phyloP scores from a whole-genome alignment of 805 yeast species.

The Hanseniaspora occidentalis region DNA sequence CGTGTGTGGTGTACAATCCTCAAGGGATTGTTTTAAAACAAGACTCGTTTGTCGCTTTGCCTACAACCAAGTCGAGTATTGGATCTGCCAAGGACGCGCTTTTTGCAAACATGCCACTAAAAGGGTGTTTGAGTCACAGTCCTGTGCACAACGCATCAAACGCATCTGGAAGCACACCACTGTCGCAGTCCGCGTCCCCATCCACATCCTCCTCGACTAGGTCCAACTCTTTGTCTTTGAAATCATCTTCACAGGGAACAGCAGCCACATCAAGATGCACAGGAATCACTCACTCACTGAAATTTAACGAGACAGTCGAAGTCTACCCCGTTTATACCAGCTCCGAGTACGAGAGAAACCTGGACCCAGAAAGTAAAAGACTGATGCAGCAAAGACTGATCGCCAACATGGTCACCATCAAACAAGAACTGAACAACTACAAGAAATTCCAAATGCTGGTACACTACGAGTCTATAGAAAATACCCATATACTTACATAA shows the following conservation, averaged over 20 bases:
- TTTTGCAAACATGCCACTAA: no score
- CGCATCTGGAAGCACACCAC: no score
- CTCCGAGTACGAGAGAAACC: constrained; percentile 17
- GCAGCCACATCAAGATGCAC: no score
- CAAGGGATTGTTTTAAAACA: neutral
- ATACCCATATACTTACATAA: constrained; percentile 49
- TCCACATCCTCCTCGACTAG: no score
- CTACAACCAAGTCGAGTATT: neutral
- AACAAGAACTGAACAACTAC: constrained; percentile 51
- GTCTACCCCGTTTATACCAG: constrained; percentile 20
- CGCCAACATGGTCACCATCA: constrained; percentile 27
- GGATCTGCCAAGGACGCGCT: no score
- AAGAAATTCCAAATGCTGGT: constrained; percentile 58
- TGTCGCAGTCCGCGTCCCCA: no score
- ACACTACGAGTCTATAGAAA: constrained; percentile 43
- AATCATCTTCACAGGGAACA: no score
- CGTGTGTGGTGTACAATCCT: neutral
- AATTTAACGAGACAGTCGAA: constrained; percentile 18
- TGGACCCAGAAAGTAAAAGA: constrained; percentile 12
- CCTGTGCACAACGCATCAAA: no score
- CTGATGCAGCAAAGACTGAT: constrained; percentile 12
- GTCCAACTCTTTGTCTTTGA: no score
- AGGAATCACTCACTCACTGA: no score
- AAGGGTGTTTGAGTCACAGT: no score
- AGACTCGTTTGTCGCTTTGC: neutral